A percentile compares a stretch with the other conserved stretches of the same genome.
phyloP scores from a whole-genome alignment of 805 yeast genomes.

The Metschnikowia reukaufii region DNA sequence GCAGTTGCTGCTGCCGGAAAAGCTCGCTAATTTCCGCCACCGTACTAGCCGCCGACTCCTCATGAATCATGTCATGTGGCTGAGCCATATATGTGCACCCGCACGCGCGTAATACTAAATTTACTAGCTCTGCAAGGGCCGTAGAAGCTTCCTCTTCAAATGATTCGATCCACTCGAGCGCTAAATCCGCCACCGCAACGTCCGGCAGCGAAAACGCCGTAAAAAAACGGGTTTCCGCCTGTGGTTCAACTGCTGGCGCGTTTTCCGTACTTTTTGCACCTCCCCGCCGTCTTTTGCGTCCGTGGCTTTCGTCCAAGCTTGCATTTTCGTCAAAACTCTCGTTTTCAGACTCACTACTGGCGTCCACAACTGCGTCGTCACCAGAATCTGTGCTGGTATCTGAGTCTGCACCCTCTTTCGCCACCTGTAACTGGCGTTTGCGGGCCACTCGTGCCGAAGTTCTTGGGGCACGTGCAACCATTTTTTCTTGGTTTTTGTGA shows the following conservation, averaged over 20 bases:
- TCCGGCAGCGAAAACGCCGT: conserved; percentile 33
- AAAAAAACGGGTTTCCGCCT: conserved; percentile 33
- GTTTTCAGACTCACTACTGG: background rate
- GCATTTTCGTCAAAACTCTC: background rate
- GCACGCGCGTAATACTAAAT: conserved; percentile 65
- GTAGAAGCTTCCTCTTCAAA: conserved; percentile 25
- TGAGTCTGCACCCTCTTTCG: background rate
- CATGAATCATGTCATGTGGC: conserved; percentile 71
- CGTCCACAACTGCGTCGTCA: too few relatives aligned
- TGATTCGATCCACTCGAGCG: conserved; percentile 39
- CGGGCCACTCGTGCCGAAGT: background rate
- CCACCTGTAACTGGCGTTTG: background rate
- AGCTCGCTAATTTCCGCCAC: conserved; percentile 67
- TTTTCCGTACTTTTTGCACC: background rate
- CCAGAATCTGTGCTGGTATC: background rate
- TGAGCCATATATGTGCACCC: conserved; percentile 70
- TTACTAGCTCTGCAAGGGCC: conserved; percentile 63
- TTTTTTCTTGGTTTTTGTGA: too few relatives aligned
- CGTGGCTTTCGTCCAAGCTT: background rate
- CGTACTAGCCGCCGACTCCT: conserved; percentile 71
- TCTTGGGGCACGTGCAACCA: conserved; percentile 4
- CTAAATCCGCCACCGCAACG: conserved; percentile 33
- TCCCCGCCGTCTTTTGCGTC: background rate
- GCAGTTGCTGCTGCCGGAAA: conserved; percentile 59
- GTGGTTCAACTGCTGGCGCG: conserved; percentile 11